These are phyloP conservation scores for Mycena galericulata DNA, from an alignment of 768 basidiomycete species.

Conservation along the genomic window DNA sequence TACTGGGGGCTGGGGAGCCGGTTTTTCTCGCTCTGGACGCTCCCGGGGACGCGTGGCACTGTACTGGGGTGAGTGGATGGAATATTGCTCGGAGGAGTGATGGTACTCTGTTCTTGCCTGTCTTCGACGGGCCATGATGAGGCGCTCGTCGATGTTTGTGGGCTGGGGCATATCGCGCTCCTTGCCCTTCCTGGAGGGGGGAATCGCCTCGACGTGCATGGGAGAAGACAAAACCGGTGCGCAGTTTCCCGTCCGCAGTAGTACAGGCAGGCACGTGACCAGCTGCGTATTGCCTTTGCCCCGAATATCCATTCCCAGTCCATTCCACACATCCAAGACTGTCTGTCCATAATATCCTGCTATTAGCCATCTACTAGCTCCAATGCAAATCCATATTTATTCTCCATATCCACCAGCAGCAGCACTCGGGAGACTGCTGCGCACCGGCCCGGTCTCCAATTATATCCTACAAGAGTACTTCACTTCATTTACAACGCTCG, in stretches of 20 bases:
- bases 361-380: too few relatives aligned
- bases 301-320: too few relatives aligned
- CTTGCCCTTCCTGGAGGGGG: slow-evolving; percentile 53
- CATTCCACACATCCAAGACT: too few relatives aligned
- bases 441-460: background rate
- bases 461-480: background rate
- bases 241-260: too few relatives aligned
- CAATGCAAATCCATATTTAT: too few relatives aligned
- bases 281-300: too few relatives aligned
- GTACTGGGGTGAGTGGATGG: slow-evolving; percentile 31
- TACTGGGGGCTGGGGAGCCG: slow-evolving; percentile 42
- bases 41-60: slow-evolving; percentile 58
- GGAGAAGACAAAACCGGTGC: too few relatives aligned
- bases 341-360: too few relatives aligned
- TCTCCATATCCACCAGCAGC: too few relatives aligned
- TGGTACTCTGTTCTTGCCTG: slow-evolving; percentile 65
- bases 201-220: slow-evolving; percentile 27
- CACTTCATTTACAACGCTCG: background rate
- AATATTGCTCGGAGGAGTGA: slow-evolving; percentile 6
- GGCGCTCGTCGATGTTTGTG: slow-evolving; percentile 65
- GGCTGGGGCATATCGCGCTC: slow-evolving; percentile 58
- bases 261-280: too few relatives aligned
- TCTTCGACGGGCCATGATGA: slow-evolving; percentile 76
- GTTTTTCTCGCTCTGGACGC: too few relatives aligned
- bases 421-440: too few relatives aligned